phyloP scores from a whole-genome alignment of 768 basidiomycete genomes.

The Leucocoprinus sp. region DNA sequence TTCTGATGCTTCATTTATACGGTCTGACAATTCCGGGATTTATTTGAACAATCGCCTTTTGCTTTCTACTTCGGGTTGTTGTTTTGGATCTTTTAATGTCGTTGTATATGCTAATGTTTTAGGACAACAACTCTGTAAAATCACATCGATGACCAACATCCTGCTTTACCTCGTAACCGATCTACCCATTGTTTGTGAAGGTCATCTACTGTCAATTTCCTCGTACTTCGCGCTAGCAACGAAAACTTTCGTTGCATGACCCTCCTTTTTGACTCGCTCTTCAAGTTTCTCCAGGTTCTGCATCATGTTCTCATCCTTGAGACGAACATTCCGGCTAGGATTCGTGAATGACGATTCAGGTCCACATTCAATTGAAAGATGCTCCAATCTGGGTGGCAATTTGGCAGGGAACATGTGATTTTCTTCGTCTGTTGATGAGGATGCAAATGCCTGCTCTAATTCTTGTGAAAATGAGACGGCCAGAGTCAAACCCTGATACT shows the following conservation, averaged over 20 bases:
- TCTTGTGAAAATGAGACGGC: constrained; percentile 36
- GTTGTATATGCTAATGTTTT: constrained; percentile 3
- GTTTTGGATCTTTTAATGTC: background rate
- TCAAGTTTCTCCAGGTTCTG: constrained; percentile 16
- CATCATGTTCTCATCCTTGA: constrained; percentile 25
- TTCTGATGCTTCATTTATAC: no score
- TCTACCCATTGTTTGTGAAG: background rate
- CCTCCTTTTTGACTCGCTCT: background rate
- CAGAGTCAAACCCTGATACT: constrained; percentile 34
- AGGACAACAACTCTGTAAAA: constrained; percentile 3
- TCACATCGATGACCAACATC: constrained; percentile 4
- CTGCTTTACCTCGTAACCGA: constrained; percentile 7
- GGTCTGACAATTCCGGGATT: no score
- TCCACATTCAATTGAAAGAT: constrained; percentile 23
- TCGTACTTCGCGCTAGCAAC: background rate
- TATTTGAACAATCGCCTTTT: background rate
- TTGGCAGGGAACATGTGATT: constrained; percentile 17
- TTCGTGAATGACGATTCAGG: constrained; percentile 14
- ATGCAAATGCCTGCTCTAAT: constrained; percentile 24
- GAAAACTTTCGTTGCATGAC: background rate
- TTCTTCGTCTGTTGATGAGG: background rate
- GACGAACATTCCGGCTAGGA: constrained; percentile 2
- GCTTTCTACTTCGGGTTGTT: background rate
- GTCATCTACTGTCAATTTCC: constrained; percentile 1
- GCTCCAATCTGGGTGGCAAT: constrained; percentile 19